Base-by-base conservation (phyloP, 495 filamentous ascomycete genomes). In the Chaetomidium leptoderma region DNA sequence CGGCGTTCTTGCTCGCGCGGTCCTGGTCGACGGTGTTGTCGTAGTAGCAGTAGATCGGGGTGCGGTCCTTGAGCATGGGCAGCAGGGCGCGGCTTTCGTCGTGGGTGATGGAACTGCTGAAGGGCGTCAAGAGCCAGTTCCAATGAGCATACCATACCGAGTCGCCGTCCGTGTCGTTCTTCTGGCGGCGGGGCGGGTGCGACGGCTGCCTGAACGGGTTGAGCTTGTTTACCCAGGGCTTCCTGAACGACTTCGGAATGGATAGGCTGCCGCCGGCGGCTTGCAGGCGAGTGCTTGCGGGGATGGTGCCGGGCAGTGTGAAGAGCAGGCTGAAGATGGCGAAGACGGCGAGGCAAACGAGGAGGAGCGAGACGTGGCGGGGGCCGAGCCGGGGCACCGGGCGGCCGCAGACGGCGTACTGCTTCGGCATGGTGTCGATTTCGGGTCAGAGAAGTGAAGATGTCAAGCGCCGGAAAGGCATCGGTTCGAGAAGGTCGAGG, bases 11-110 rank as follows among this genome's bases (percentile, higher is more conserved):
- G 37, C 77, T 76, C 13, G 77, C 76, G 51, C 79, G 76, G 42
- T 84, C 82, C 61, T 83, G 82, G 60, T 86, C 79, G 53, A 79
- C 67, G 7, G 79, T 83, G 21, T 81, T 73, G 61, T 96, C 90
- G 66, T 95, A 96, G 70, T 90, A 98, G 50, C 92, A 95, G 71
- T 96, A 97, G 43, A 97, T 84, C n/a, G 84, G 81, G 17, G 87
- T 84, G 30, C 92, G 82, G 36, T 83, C 74, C 23, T 61, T 68
- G n/a, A 91, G 70, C 4, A 91, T 87, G 55, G 93, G 93, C 4
- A 98, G 84, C 55, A 96, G 83, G n/a, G 88, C 85, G 44, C 91
- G 80, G 59, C 85, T 84, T 72, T 96, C 91, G 62, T 96, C 91
- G 33, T 90, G 78, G 0, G 92, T 95, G 45, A 93, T 81, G 27